A percentile compares a stretch with the other conserved stretches of the same genome.
Conservation (phyloP, 805 yeast genomes). For the Ascoidea tarda region DNA sequence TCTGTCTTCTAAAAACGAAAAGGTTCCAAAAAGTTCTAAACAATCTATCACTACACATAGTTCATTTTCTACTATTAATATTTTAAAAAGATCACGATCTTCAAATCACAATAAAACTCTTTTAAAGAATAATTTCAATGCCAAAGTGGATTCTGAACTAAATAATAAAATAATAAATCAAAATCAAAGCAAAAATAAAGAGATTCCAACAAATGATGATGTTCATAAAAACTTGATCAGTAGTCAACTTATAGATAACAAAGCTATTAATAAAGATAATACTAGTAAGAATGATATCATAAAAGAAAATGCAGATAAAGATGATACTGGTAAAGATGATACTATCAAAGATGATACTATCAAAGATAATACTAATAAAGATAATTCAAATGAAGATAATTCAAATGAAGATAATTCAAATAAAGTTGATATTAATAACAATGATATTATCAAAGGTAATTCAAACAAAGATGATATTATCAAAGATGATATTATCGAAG, state of each 20-base stretch:
- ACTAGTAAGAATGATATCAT: background rate
- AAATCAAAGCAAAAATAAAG: background rate
- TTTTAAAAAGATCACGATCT: background rate
- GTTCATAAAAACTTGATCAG: background rate
- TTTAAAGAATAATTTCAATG: background rate
- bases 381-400: background rate
- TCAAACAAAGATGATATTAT: background rate
- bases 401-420: background rate
- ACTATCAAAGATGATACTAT: background rate
- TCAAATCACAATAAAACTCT: background rate
- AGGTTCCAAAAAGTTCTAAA: background rate
- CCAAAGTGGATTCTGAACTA: background rate
- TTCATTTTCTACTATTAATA: background rate
- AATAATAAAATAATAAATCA: background rate
- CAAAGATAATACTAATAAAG: background rate
- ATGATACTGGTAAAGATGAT: background rate
- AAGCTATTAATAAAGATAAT: background rate
- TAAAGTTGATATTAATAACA: background rate
- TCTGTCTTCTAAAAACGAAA: background rate
- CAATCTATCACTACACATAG: background rate
- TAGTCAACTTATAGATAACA: background rate
- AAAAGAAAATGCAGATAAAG: background rate
- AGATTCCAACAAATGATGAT: background rate
- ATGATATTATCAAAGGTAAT: constrained; percentile 1
- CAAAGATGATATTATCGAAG: background rate